Percentiles rank a stretch among this genome's conserved stretches.
Conservation (phyloP, 1,284 basidiomycete species). For the Ustilago shanxiensis region DNA sequence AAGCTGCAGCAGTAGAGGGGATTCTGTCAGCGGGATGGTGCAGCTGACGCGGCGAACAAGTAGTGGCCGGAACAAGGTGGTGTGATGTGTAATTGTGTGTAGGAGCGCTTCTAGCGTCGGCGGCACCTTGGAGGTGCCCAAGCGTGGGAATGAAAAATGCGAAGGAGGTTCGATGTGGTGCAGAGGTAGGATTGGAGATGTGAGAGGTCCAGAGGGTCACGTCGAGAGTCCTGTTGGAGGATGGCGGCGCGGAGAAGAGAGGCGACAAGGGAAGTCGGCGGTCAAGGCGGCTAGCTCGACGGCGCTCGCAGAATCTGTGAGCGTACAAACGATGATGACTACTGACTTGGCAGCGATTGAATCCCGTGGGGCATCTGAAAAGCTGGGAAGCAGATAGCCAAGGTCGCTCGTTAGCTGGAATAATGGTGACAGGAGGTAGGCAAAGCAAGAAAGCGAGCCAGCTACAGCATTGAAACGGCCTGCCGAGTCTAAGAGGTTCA, state of each 20-base stretch:
- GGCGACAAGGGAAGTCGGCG: neutral
- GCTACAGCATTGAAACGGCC: slow-evolving; percentile 2
- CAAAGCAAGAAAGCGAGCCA: slow-evolving; percentile 11
- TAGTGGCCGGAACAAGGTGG: neutral
- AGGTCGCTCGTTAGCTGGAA: neutral
- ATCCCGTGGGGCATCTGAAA: neutral
- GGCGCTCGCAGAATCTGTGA: neutral
- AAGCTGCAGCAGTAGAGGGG: neutral
- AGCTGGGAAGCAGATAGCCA: neutral
- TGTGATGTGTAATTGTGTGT: neutral
- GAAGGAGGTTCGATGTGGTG: neutral
- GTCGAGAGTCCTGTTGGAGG: neutral
- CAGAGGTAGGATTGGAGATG: neutral
- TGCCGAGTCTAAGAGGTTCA: slow-evolving; percentile 9
- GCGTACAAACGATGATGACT: neutral
- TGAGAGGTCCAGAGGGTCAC: neutral
- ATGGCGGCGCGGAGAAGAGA: neutral
- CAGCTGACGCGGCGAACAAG: neutral
- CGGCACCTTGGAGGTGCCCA: neutral
- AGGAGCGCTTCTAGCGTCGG: neutral
- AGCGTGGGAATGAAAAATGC: neutral
- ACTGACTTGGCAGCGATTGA: neutral
- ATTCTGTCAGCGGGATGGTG: neutral
- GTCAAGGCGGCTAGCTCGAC: slow-evolving; percentile 4
- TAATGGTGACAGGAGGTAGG: neutral